Conservation (phyloP, 148 eudicot genomes). For the Camellia lanceoleosa region DNA sequence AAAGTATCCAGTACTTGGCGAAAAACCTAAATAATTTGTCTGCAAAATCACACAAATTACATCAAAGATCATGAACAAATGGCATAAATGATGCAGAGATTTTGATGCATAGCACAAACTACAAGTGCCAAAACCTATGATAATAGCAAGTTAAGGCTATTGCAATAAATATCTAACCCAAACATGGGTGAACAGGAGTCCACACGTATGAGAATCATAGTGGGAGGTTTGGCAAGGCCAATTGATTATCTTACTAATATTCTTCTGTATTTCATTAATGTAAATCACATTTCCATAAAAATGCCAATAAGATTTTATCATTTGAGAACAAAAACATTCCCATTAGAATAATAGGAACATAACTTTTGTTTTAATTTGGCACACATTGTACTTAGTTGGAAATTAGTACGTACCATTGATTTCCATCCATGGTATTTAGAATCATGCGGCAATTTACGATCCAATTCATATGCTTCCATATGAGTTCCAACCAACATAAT, state of each 20-base stretch:
- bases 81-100: background rate
- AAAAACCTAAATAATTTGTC: too few relatives aligned
- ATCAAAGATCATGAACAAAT: background rate
- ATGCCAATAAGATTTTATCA: background rate
- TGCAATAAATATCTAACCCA: too few relatives aligned
- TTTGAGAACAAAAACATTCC: background rate
- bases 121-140: background rate
- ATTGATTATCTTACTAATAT: background rate
- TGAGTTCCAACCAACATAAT: too few relatives aligned
- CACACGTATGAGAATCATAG: too few relatives aligned
- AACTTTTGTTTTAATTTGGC: background rate
- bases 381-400: background rate
- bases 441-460: too few relatives aligned
- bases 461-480: too few relatives aligned
- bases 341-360: background rate
- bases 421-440: too few relatives aligned
- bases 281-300: background rate
- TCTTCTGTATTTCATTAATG: background rate
- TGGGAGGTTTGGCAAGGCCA: background rate
- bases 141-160: background rate
- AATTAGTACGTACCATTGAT: background rate
- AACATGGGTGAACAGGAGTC: too few relatives aligned
- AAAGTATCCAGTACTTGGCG: background rate
- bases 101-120: background rate
- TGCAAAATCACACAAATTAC: background rate